Base-by-base conservation (phyloP, 2,329 filamentous ascomycete genomes). In the Cordyceps farinosa region DNA sequence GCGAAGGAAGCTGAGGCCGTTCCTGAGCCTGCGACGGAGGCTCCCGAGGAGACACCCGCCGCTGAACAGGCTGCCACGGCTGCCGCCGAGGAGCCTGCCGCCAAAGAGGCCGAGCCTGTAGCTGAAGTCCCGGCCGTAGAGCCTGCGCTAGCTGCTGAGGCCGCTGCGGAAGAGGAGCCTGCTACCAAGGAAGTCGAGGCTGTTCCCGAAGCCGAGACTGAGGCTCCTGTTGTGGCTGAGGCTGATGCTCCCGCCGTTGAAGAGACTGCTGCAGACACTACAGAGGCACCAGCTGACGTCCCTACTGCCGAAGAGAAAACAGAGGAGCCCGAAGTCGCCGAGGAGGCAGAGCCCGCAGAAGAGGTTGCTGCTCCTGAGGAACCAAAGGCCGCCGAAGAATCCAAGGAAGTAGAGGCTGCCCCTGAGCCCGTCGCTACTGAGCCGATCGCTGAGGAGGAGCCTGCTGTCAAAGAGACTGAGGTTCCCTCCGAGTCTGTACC, bases 1-100 rank as follows among this genome's bases (percentile, higher is more conserved):
- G 10, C 36, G 9, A 10, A 38, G 6, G 36, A 38, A 10, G 40
- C 13, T 6, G 36, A 51, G 10, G 36, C 38, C 8, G 15, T 15
- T 44, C 15, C 36, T 13, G n/a, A 11, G 13, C n/a, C n/a, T 13
- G n/a, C 9, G 3, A 9, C 17, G 11, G n/a, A 47, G 7, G n/a
- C 32, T 36, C 32, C n/a, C 9, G 3, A 30, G 6, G 48, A 34
- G 29, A 22, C 66, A 48, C 63, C 65, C 48, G 70, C 67, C 63
- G 60, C 66, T 22, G 64, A 53, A 15, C 17, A 40, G 11, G 38
- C 38, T 30, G 60, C 7, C 10, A 22, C 22, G 13, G 51, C 34
- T 13, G 45, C 52, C 13, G 2, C 48, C 3, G 53, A 55, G 1
- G 34, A 36, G 17, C 10, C 52, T 32, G 36, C 36, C 9, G 52